These are phyloP conservation scores for Xylaria sp. DNA, from an alignment of 2,329 filamentous ascomycete species.

Conservation along the genomic window DNA sequence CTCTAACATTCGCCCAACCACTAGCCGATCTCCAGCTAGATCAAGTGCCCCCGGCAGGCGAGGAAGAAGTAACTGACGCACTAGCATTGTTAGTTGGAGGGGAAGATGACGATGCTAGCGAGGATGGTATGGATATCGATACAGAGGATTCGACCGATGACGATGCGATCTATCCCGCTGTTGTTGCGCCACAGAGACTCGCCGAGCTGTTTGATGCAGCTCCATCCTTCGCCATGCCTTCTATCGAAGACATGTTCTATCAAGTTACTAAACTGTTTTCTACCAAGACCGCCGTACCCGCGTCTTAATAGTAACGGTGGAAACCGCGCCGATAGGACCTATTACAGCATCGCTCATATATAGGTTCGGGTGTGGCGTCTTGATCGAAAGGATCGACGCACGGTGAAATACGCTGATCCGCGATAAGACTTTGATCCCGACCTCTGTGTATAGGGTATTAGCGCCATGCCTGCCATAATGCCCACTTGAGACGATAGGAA, in stretches of 20 bases:
- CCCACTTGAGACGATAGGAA: not conserved
- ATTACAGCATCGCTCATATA: not conserved
- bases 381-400: not conserved
- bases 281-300: conserved; percentile 60
- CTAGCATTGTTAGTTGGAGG: conserved; percentile 53
- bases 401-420: not conserved
- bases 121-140: conserved; percentile 59
- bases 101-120: conserved; percentile 55
- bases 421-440: not conserved
- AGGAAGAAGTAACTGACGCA: conserved; percentile 45
- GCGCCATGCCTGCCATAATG: not conserved
- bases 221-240: conserved; percentile 74
- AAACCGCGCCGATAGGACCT: not conserved
- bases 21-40: conserved; percentile 66
- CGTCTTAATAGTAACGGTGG: conserved; percentile 34
- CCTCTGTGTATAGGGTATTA: not conserved
- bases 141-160: conserved; percentile 62
- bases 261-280: conserved; percentile 74
- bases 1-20: conserved; percentile 64
- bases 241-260: conserved; percentile 80
- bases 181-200: conserved; percentile 75
- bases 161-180: conserved; percentile 65
- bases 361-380: not conserved
- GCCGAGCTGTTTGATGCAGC: conserved; percentile 76
- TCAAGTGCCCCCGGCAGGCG: conserved; percentile 47